Base-by-base conservation (phyloP, 257 asterid species). In the Lithospermum erythrorhizon region DNA sequence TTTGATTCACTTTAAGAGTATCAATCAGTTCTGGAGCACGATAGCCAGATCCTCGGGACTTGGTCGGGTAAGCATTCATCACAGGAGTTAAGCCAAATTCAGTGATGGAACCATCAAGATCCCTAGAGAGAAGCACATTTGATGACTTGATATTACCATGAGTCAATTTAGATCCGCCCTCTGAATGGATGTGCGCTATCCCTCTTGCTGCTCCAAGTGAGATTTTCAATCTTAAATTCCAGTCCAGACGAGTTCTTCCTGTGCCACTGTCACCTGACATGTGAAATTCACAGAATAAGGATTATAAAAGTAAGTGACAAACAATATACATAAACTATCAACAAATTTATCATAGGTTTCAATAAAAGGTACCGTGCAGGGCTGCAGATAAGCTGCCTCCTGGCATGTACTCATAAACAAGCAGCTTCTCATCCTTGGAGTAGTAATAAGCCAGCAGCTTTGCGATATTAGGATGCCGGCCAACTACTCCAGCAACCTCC, bases 361-460 rank as follows among this genome's bases (percentile, higher is more conserved):
- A 48, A 53, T 18, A 48, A 49, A 32, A 13, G 66, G 60, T 78
- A 93, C 99, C 94, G 10, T 93, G 99, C 45, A 93, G 67, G 67
- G 90, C 89, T 8, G 95, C 79, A 19, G 89, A 81, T 69, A 93
- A 73, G 83, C 99, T 93, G 30, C 90, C 79, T 0, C 74, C 61
- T 0, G 89, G 78, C 90, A 89, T 86, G 85, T 89, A 84, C 63
- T 86, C 94, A 47, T 83, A 79, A 49, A 93, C 97, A 1, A 93
- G 84, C 65, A 93, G 97, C 82, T 83, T 93, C 82, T 93, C 99
- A 16, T 89, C 97, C 67, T 93, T 93, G 65, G 99, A 93, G 52
- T 72, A 93, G 59, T 93, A 89, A 69, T 84, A 93, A 29, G 97
- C 99, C 2, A 83, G 83, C 51, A 83, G 67, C 1, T 95, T 83